A percentile compares a stretch with the other conserved stretches of the same genome.
phyloP scores from a whole-genome alignment of 2,329 filamentous ascomycete genomes.

The Cladosporium velox region DNA sequence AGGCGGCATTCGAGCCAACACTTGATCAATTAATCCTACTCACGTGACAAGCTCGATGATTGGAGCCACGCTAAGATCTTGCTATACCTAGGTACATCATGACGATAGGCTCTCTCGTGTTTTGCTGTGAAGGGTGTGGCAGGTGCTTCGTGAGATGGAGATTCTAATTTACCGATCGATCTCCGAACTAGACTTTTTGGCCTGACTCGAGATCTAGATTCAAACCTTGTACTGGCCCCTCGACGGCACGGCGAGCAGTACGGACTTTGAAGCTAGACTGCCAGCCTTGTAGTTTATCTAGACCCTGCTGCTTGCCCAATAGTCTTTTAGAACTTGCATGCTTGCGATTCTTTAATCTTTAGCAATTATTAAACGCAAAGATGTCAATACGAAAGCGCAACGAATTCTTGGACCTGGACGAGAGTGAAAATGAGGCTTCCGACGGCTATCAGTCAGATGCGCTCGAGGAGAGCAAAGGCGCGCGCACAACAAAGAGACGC shows the following conservation, averaged over 20 bases:
- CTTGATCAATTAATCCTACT: not conserved
- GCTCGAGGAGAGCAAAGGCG: slow-evolving; percentile 67
- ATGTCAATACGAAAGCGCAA: slow-evolving; percentile 73
- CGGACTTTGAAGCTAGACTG: too few relatives aligned
- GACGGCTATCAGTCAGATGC: slow-evolving; percentile 66
- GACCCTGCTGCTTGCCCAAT: not conserved
- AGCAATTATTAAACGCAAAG: not conserved
- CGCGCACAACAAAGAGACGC: slow-evolving; percentile 59
- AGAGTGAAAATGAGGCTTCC: slow-evolving; percentile 47
- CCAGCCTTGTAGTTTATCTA: not conserved
- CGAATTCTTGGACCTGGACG: slow-evolving; percentile 63
- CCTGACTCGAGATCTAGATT: too few relatives aligned
- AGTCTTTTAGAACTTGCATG: not conserved
- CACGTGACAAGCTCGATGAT: not conserved
- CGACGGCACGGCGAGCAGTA: too few relatives aligned
- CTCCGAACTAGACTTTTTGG: not conserved
- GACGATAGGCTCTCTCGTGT: not conserved
- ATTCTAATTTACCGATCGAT: not conserved
- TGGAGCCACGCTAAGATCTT: not conserved
- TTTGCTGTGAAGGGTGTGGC: too few relatives aligned
- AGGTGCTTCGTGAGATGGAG: not conserved
- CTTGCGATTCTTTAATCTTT: not conserved
- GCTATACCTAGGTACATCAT: not conserved
- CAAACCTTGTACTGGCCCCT: too few relatives aligned
- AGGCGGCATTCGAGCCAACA: not conserved